Conservation (phyloP, 495 filamentous ascomycete species). For the Daldinia loculata region DNA sequence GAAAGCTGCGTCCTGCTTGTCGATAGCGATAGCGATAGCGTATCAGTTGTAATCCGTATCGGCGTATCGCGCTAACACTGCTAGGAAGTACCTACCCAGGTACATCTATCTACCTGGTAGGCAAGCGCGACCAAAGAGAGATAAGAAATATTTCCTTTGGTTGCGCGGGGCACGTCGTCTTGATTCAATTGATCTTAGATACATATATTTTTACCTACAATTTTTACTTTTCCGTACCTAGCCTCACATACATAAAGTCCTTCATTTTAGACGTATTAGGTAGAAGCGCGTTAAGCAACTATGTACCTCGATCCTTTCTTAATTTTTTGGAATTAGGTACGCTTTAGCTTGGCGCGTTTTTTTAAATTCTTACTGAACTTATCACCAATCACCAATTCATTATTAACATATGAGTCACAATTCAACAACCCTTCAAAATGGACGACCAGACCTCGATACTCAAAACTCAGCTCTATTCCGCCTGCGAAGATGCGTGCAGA, state of each 20-base stretch:
- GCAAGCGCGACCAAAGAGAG: too few relatives aligned
- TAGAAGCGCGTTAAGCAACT: neutral
- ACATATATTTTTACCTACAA: too few relatives aligned
- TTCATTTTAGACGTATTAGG: too few relatives aligned
- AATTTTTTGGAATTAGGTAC: neutral
- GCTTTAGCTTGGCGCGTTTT: conserved; percentile 36
- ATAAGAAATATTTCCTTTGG: too few relatives aligned
- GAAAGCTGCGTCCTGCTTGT: conserved; percentile 1
- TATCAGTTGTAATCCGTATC: neutral
- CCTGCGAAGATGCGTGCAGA: conserved; percentile 41
- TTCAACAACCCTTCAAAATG: conserved; percentile 24
- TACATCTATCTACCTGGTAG: too few relatives aligned
- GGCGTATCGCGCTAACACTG: neutral
- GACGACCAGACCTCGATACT: conserved; percentile 38
- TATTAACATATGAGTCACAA: conserved; percentile 14
- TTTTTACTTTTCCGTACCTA: neutral
- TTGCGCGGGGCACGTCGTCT: conserved; percentile 4
- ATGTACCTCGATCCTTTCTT: neutral
- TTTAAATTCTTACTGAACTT: neutral
- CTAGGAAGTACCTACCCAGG: too few relatives aligned
- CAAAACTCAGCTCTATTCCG: conserved; percentile 41
- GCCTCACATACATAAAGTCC: neutral
- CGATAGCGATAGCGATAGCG: neutral
- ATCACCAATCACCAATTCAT: neutral
- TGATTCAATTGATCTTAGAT: neutral